phyloP scores from a whole-genome alignment of 2,329 filamentous ascomycete species.

The Calonectria pseudoreteaudii region DNA sequence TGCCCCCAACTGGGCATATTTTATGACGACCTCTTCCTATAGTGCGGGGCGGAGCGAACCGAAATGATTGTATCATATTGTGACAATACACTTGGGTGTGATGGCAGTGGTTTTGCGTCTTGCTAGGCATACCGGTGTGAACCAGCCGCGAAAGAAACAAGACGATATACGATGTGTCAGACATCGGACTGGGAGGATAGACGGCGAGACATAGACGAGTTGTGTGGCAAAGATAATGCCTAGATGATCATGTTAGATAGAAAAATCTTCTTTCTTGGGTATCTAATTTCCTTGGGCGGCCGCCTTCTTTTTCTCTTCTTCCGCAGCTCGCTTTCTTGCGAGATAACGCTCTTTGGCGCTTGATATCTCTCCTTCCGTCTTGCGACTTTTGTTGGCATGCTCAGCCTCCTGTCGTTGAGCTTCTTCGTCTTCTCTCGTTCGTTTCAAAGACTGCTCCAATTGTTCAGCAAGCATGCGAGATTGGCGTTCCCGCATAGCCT shows the following conservation, averaged over 20 bases:
- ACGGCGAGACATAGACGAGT: constrained; percentile 33
- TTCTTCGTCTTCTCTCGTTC: constrained; percentile 75
- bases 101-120: neutral
- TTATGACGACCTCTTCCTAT: constrained; percentile 5
- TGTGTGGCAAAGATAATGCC: constrained; percentile 30
- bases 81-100: constrained; percentile 31
- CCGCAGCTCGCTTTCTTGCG: constrained; percentile 79
- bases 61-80: constrained; percentile 43
- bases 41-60: constrained; percentile 4
- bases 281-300: constrained; percentile 46
- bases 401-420: constrained; percentile 73
- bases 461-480: constrained; percentile 84
- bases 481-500: constrained; percentile 80
- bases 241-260: constrained; percentile 29
- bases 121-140: neutral
- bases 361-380: constrained; percentile 81
- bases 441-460: constrained; percentile 78
- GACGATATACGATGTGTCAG: constrained; percentile 23
- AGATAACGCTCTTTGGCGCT: constrained; percentile 85
- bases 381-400: constrained; percentile 78
- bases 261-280: constrained; percentile 42
- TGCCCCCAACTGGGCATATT: neutral
- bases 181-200: constrained; percentile 26
- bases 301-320: constrained; percentile 72
- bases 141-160: neutral